phyloP scores from a whole-genome alignment of 306 rosid genomes.

The Rosa persica region DNA sequence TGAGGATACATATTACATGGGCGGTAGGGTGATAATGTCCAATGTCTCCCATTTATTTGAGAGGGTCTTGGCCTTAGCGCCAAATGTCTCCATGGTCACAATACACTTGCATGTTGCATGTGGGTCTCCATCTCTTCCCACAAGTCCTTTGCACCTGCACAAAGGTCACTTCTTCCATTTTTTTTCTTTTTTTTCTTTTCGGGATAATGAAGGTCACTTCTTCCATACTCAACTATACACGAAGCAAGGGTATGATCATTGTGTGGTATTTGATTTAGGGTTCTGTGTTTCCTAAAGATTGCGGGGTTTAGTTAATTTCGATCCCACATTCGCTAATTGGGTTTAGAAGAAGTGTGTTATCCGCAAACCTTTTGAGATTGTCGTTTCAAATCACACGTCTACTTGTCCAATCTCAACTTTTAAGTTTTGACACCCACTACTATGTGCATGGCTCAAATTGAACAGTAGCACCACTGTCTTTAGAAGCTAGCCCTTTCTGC shows the following conservation, averaged over 20 bases:
- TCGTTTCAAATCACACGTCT: background rate
- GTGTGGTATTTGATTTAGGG: background rate
- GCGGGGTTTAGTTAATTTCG: background rate
- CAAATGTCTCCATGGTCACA: constrained; percentile 40
- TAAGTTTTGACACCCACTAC: background rate
- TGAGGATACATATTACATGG: constrained; percentile 27
- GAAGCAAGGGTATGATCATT: background rate
- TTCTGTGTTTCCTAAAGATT: background rate
- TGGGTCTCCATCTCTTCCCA: background rate
- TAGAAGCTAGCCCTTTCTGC: background rate
- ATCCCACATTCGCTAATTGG: background rate
- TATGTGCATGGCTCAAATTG: background rate
- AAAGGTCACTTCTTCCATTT: background rate
- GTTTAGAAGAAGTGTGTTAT: background rate
- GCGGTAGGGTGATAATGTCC: constrained; percentile 38
- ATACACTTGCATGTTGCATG: constrained; percentile 35
- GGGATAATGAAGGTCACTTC: background rate
- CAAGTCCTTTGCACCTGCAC: constrained; percentile 9
- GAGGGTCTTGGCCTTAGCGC: constrained; percentile 37
- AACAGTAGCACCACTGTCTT: constrained; percentile 3
- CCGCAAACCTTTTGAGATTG: background rate
- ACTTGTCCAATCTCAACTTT: background rate
- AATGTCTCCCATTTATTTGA: constrained; percentile 41
- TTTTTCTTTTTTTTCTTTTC: no score
- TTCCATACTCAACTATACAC: background rate